These are phyloP conservation scores for Theobroma cacao DNA, from an alignment of 345 rosid genomes.

Conservation along the genomic window DNA sequence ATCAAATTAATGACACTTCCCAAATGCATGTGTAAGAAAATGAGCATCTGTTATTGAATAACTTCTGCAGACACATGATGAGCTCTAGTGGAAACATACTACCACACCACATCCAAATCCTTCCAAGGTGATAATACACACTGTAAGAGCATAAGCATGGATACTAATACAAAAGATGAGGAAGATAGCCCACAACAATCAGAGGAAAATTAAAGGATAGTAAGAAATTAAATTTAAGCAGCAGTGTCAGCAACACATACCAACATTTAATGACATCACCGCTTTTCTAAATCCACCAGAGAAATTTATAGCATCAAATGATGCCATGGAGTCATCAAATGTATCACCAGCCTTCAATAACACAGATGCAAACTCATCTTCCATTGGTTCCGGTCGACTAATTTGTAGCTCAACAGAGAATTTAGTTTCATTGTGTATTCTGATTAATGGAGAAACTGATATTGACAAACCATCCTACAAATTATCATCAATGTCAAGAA, in stretches of 20 bases:
- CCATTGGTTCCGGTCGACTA: conserved; percentile 59
- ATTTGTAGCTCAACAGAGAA: conserved; percentile 77
- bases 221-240: conserved; percentile 2
- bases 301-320: conserved; percentile 67
- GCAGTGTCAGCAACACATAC: conserved; percentile 39
- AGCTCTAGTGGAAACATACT: background rate
- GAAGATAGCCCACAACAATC: background rate
- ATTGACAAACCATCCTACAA: conserved; percentile 80
- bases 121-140: background rate
- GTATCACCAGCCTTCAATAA: conserved; percentile 68
- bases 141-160: background rate
- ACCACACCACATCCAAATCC: background rate
- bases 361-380: conserved; percentile 54
- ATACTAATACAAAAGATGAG: background rate
- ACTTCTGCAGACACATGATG: background rate
- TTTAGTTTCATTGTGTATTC: conserved; percentile 79
- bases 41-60: background rate
- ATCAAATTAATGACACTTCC: background rate
- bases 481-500: background rate
- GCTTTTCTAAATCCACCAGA: conserved; percentile 79
- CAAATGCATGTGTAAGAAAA: background rate
- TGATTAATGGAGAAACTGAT: conserved; percentile 79
- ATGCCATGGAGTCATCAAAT: conserved; percentile 80
- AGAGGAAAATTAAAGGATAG: background rate
- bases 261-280: conserved; percentile 71